Evolutionary conservation across 2,329 filamentous ascomycete species (phyloP).

Genomic region (Leptographium wingfieldii): DNA sequence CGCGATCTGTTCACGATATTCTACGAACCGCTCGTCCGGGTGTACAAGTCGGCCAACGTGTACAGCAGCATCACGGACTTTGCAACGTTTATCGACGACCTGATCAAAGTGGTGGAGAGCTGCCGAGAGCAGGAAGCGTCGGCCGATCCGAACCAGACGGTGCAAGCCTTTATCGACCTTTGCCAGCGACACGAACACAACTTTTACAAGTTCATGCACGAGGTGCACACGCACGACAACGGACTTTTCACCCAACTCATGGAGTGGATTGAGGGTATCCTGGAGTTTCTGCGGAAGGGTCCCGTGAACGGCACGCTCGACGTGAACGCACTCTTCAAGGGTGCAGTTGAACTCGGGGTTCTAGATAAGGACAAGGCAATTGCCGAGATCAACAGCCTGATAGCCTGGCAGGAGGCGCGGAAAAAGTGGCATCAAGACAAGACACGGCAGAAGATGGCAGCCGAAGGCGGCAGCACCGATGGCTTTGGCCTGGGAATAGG

Average conservation of each 20-base stretch:
- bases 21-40: conserved; percentile 90
- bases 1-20: conserved; percentile 96
- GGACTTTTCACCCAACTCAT: conserved; percentile 93
- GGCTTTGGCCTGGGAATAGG: conserved; percentile 10
- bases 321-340: conserved; percentile 86
- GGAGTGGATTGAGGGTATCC: conserved; percentile 91
- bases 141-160: conserved; percentile 93
- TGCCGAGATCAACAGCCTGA: conserved; percentile 70
- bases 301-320: conserved; percentile 78
- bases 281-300: conserved; percentile 82
- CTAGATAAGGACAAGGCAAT: conserved; percentile 64
- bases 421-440: conserved; percentile 99
- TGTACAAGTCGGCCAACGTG: conserved; percentile 97
- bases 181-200: conserved; percentile 91
- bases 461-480: conserved; percentile 40
- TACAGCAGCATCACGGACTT: conserved; percentile 98
- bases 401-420: conserved; percentile 85
- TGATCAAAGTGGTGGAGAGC: conserved; percentile 61
- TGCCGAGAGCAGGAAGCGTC: conserved; percentile 67
- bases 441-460: conserved; percentile 97
- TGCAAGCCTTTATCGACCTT: conserved; percentile 94
- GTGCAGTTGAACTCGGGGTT: conserved; percentile 52
- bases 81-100: conserved; percentile 82
- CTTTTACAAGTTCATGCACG: conserved; percentile 98
- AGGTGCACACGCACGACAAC: conserved; percentile 94